phyloP scores from a whole-genome alignment of 1,139 yeast genomes.

The Blastobotrys raffinosifermentans region DNA sequence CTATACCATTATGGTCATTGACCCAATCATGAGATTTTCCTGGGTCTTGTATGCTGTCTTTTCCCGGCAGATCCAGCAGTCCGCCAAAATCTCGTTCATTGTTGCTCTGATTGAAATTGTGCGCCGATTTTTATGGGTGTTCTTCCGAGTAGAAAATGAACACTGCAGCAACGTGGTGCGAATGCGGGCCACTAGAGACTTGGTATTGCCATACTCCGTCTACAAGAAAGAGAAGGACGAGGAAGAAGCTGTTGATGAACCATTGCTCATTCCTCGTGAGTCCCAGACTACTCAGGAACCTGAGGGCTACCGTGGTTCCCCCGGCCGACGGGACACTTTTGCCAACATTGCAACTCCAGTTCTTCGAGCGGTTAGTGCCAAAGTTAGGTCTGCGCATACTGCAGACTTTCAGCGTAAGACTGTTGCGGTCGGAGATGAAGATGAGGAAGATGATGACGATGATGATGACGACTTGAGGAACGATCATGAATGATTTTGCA shows the following conservation, averaged over 20 bases:
- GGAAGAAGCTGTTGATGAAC: neutral
- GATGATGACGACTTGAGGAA: constrained; percentile 6
- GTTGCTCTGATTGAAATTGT: constrained; percentile 77
- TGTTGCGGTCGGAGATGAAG: constrained; percentile 4
- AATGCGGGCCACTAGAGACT: constrained; percentile 80
- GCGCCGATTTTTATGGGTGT: constrained; percentile 81
- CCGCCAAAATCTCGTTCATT: constrained; percentile 81
- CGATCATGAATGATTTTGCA: neutral
- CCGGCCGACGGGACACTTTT: constrained; percentile 10
- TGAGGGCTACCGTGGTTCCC: neutral
- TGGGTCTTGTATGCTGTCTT: constrained; percentile 81
- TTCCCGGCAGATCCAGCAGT: constrained; percentile 72
- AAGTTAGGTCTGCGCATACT: constrained; percentile 7
- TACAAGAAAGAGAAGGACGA: neutral
- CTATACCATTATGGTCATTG: constrained; percentile 66
- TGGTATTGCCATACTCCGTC: constrained; percentile 67
- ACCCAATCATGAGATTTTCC: constrained; percentile 72
- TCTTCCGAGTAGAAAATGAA: constrained; percentile 92
- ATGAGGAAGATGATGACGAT: constrained; percentile 11
- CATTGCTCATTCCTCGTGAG: neutral
- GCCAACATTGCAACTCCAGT: constrained; percentile 13
- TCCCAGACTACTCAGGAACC: neutral
- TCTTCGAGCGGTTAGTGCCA: constrained; percentile 6
- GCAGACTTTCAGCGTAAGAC: constrained; percentile 13
- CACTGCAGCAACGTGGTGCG: constrained; percentile 84